A percentile compares a stretch with the other conserved stretches of the same genome.
These are phyloP conservation scores for Eurotiales sp. DNA, from an alignment of 2,329 filamentous ascomycete genomes.

Conservation along the genomic window DNA sequence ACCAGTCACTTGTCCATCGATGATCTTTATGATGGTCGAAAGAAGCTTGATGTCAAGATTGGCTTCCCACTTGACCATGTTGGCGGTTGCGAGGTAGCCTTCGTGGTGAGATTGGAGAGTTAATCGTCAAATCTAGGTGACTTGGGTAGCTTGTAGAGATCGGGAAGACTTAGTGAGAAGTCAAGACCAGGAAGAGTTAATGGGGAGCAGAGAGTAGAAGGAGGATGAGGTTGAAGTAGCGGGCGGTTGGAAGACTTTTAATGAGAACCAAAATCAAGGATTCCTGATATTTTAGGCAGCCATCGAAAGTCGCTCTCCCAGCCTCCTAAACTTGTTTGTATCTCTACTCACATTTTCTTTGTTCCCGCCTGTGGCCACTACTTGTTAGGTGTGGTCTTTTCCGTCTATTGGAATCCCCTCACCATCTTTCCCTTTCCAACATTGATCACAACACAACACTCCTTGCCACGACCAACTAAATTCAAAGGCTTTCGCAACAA, in stretches of 20 bases:
- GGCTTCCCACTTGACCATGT: constrained; percentile 2
- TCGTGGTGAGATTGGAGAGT: neutral
- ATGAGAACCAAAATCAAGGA: no score
- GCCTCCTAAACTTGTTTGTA: no score
- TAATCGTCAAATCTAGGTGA: neutral
- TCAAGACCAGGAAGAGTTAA: no score
- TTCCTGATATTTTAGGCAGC: no score
- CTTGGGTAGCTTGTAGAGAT: neutral
- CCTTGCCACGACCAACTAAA: no score
- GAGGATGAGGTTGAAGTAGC: no score
- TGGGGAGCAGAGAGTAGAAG: no score
- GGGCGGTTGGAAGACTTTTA: no score
- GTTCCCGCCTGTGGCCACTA: neutral
- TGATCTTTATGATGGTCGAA: neutral
- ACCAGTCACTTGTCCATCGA: neutral
- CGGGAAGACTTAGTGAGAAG: neutral
- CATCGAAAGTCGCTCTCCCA: no score
- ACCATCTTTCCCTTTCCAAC: neutral
- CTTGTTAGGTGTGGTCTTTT: neutral
- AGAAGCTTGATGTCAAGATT: neutral
- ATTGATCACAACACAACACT: neutral
- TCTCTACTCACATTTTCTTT: no score
- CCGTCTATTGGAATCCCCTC: neutral
- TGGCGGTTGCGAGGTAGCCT: neutral
- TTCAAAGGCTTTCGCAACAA: neutral